Conservation (phyloP, 768 basidiomycete genomes). For the Rhodotorula sphaerocarpa region DNA sequence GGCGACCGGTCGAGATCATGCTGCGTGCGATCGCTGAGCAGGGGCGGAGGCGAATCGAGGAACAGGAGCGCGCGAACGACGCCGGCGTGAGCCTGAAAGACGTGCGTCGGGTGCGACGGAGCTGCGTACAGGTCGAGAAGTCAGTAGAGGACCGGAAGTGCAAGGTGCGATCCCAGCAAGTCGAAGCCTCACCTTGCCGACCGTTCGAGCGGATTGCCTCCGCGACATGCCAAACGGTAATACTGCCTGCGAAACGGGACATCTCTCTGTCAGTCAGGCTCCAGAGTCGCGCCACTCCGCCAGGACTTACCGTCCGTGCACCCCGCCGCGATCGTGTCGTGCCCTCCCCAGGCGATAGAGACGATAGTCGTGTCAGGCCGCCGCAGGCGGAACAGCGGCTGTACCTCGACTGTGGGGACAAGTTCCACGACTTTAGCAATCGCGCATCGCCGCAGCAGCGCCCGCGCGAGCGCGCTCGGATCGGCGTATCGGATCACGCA, state of each 20-base stretch:
- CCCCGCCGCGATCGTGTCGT: conserved; percentile 70
- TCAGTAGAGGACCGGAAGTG: neutral
- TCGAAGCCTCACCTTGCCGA: neutral
- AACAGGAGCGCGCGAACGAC: conserved; percentile 68
- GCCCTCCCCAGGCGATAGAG: conserved; percentile 83
- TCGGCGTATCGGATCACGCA: conserved; percentile 42
- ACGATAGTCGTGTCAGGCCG: conserved; percentile 67
- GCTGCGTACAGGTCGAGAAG: neutral
- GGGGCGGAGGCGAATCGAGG: conserved; percentile 49
- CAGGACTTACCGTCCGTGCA: conserved; percentile 61
- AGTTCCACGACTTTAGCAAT: neutral
- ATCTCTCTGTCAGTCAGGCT: neutral
- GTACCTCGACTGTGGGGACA: conserved; percentile 42
- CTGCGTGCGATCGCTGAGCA: conserved; percentile 43
- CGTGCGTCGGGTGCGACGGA: conserved; percentile 58
- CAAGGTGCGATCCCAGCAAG: too few relatives aligned
- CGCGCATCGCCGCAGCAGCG: neutral
- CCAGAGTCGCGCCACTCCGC: neutral
- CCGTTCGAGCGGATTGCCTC: conserved; percentile 34
- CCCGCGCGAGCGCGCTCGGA: too few relatives aligned
- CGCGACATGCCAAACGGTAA: conserved; percentile 41
- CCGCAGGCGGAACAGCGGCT: conserved; percentile 65
- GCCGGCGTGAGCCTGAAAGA: conserved; percentile 66
- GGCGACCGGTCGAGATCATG: conserved; percentile 54
- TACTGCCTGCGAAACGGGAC: conserved; percentile 1